A percentile compares a stretch with the other conserved stretches of the same genome.
These are phyloP conservation scores for Candida orba DNA, from an alignment of 805 yeast species.

Conservation along the genomic window DNA sequence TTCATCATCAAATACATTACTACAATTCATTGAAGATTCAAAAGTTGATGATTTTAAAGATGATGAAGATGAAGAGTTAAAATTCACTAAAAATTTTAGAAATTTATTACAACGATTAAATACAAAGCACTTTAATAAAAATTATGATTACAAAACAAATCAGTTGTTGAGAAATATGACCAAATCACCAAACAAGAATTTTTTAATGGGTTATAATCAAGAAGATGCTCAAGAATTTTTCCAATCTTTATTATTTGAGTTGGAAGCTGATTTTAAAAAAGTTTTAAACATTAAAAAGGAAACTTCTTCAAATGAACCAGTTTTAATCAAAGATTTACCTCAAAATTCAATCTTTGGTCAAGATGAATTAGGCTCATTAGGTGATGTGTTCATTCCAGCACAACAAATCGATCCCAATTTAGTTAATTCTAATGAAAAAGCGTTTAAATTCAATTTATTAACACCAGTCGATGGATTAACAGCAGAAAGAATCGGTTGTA, in stretches of 20 bases:
- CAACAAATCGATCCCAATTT: slow-evolving; percentile 69
- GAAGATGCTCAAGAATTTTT: slow-evolving; percentile 97
- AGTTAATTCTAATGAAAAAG: slow-evolving; percentile 33
- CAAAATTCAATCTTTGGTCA: slow-evolving; percentile 32
- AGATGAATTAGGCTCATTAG: slow-evolving; percentile 48
- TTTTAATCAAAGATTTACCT: slow-evolving; percentile 25
- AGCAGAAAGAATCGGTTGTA: slow-evolving; percentile 86
- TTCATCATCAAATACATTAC: slow-evolving; percentile 62
- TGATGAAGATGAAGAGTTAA: slow-evolving; percentile 20
- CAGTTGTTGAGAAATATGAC: slow-evolving; percentile 60
- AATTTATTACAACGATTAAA: slow-evolving; percentile 50
- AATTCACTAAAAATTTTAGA: slow-evolving; percentile 48
- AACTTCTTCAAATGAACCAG: slow-evolving; percentile 13
- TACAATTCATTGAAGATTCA: slow-evolving; percentile 42
- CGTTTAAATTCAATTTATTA: slow-evolving; percentile 47
- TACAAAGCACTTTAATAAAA: slow-evolving; percentile 40
- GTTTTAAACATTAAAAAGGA: slow-evolving; percentile 9
- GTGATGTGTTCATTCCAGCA: slow-evolving; percentile 65
- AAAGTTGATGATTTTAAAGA: slow-evolving; percentile 4
- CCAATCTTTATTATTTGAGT: slow-evolving; percentile 62
- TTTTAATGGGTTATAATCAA: slow-evolving; percentile 80
- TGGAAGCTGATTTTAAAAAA: slow-evolving; percentile 50
- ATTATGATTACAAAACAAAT: slow-evolving; percentile 55
- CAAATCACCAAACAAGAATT: slow-evolving; percentile 69
- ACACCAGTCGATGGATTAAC: slow-evolving; percentile 91